Evolutionary conservation across 192 early-diverging fungal genomes (phyloP).

Genomic region (Podila epigama): DNA sequence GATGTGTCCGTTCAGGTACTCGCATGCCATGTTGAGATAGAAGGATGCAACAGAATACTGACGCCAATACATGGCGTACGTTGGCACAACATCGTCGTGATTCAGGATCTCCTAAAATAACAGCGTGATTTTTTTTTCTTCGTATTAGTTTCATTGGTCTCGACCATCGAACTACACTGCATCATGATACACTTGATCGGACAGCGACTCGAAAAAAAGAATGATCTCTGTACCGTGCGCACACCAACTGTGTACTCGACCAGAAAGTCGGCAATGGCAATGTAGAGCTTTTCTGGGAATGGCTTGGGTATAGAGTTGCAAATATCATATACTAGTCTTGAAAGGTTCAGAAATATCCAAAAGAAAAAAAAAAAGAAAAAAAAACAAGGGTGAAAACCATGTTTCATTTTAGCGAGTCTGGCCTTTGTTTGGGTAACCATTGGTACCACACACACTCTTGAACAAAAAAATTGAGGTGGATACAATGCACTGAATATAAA

Average conservation of each 20-base stretch:
- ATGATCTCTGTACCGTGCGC: conserved; percentile 53
- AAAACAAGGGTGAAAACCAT: not conserved
- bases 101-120: conserved; percentile 59
- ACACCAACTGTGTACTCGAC: conserved; percentile 60
- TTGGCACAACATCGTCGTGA: conserved; percentile 72
- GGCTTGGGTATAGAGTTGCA: conserved; percentile 80
- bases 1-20: conserved; percentile 74
- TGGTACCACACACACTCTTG: no score
- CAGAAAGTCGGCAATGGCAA: conserved; percentile 71
- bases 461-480: not conserved
- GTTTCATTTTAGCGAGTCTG: no score
- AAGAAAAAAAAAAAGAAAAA: not conserved
- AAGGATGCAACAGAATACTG: conserved; percentile 66
- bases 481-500: not conserved
- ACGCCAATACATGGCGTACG: conserved; percentile 74
- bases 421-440: no score
- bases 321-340: conserved; percentile 77
- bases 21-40: conserved; percentile 68
- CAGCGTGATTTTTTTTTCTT: not conserved
- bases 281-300: conserved; percentile 70
- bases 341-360: not conserved
- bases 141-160: not conserved
- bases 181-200: not conserved
- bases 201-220: not conserved
- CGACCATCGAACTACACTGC: not conserved